Percentiles rank a stretch among this genome's conserved stretches.
Evolutionary conservation across 371 early-diverging fungal genomes (phyloP).

Genomic region (Apophysomyces ossiformis): DNA sequence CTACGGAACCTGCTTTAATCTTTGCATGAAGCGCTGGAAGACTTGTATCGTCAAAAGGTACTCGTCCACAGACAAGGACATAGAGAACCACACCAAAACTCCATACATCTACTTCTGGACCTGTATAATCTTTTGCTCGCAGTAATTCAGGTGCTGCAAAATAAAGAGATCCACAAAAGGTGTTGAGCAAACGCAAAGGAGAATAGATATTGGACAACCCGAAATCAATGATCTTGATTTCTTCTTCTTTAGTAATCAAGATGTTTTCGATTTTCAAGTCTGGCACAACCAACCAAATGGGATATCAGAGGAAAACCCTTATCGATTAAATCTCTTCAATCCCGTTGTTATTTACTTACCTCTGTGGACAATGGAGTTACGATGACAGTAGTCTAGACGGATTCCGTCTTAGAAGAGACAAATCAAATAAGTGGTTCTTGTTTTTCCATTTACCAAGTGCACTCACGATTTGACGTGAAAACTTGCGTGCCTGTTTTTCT

Average conservation of each 20-base stretch:
- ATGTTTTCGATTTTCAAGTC: slow-evolving; percentile 96
- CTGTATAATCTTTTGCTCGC: slow-evolving; percentile 78
- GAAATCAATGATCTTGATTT: slow-evolving; percentile 82
- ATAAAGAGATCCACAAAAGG: slow-evolving; percentile 86
- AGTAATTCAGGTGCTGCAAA: slow-evolving; percentile 90
- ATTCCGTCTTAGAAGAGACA: not conserved
- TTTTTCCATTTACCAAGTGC: slow-evolving; percentile 59
- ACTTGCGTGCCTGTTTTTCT: slow-evolving; percentile 73
- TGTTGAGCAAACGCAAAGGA: slow-evolving; percentile 63
- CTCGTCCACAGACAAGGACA: slow-evolving; percentile 80
- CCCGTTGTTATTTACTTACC: slow-evolving; percentile 27
- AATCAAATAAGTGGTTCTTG: not conserved
- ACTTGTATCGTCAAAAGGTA: slow-evolving; percentile 86
- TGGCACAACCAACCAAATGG: slow-evolving; percentile 27
- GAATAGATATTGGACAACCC: slow-evolving; percentile 88
- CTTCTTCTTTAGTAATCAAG: slow-evolving; percentile 61
- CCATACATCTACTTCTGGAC: slow-evolving; percentile 93
- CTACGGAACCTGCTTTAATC: slow-evolving; percentile 61
- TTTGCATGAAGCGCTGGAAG: slow-evolving; percentile 66
- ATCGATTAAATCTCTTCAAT: no score
- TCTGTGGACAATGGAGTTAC: slow-evolving; percentile 75
- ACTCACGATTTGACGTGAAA: slow-evolving; percentile 82
- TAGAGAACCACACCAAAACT: slow-evolving; percentile 89
- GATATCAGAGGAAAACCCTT: not conserved
- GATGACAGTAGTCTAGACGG: slow-evolving; percentile 57